Conservation (phyloP, 129 eudicot species). For the Escallonia herrerae region DNA sequence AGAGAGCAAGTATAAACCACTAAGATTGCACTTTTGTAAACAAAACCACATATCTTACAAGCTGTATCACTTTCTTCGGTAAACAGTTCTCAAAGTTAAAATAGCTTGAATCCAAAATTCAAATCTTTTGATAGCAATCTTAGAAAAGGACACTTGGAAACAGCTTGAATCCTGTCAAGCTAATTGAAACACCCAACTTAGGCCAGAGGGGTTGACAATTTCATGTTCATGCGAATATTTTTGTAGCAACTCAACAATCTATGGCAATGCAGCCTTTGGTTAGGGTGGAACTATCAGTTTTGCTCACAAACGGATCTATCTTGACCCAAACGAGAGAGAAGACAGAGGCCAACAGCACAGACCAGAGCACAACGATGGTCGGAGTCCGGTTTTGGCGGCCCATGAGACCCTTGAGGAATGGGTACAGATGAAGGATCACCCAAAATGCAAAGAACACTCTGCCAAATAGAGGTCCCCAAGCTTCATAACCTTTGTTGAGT, state of each 20-base stretch:
- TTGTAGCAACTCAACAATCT: slow-evolving; percentile 54
- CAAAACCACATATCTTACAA: no score
- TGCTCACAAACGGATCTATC: slow-evolving; percentile 85
- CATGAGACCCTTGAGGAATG: slow-evolving; percentile 95
- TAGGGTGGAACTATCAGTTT: slow-evolving; percentile 21
- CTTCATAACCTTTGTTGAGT: slow-evolving; percentile 79
- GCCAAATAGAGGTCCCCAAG: slow-evolving; percentile 97
- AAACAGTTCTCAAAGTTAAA: no score
- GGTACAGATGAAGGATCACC: slow-evolving; percentile 94
- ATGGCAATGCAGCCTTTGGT: slow-evolving; percentile 75
- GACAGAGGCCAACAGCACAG: slow-evolving; percentile 86
- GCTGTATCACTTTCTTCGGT: no score
- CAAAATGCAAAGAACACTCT: slow-evolving; percentile 92
- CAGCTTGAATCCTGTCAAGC: no score
- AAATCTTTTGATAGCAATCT: no score
- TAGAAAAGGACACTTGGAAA: no score
- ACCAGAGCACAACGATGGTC: slow-evolving; percentile 86
- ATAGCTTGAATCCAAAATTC: no score
- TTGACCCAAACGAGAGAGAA: slow-evolving; percentile 98
- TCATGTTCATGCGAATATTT: no score
- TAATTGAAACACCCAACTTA: no score
- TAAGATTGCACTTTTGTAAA: no score
- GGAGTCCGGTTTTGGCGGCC: slow-evolving; percentile 95
- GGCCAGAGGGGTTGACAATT: no score
- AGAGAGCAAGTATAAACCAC: no score